phyloP scores from a whole-genome alignment of 805 yeast species.

The Debaryomyces maramus region DNA sequence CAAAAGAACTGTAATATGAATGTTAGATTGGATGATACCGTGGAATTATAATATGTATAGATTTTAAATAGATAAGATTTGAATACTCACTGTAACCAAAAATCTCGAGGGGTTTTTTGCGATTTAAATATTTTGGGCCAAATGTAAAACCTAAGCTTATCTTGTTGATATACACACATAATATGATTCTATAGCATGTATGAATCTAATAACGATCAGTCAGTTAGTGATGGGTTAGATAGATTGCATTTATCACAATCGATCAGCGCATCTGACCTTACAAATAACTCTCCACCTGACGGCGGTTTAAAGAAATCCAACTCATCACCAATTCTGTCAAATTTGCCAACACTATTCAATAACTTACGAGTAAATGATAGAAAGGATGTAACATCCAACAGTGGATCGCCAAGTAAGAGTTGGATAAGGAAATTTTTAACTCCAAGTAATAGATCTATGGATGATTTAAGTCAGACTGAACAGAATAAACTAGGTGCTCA shows the following conservation, averaged over 20 bases:
- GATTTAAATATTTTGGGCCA: too few relatives aligned
- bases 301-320: conserved; percentile 3
- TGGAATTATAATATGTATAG: conserved; percentile 19
- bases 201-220: conserved; percentile 2
- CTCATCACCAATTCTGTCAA: conserved; percentile 24
- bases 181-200: background rate
- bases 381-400: background rate
- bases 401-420: conserved; percentile 6
- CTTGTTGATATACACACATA: background rate
- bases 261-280: conserved; percentile 9
- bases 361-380: conserved; percentile 23
- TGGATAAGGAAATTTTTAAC: conserved; percentile 13
- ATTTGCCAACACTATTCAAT: conserved; percentile 21
- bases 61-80: too few relatives aligned
- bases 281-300: conserved; percentile 2
- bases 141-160: conserved; percentile 1
- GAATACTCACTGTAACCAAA: too few relatives aligned
- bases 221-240: background rate
- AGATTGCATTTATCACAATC: conserved; percentile 1
- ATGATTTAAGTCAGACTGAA: conserved; percentile 9
- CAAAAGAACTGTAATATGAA: conserved; percentile 54
- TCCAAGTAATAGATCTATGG: conserved; percentile 8
- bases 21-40: conserved; percentile 63
- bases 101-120: too few relatives aligned
- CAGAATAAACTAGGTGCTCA: conserved; percentile 2